These are phyloP conservation scores for Rhodamnia argentea DNA, from an alignment of 345 rosid species.

Conservation along the genomic window DNA sequence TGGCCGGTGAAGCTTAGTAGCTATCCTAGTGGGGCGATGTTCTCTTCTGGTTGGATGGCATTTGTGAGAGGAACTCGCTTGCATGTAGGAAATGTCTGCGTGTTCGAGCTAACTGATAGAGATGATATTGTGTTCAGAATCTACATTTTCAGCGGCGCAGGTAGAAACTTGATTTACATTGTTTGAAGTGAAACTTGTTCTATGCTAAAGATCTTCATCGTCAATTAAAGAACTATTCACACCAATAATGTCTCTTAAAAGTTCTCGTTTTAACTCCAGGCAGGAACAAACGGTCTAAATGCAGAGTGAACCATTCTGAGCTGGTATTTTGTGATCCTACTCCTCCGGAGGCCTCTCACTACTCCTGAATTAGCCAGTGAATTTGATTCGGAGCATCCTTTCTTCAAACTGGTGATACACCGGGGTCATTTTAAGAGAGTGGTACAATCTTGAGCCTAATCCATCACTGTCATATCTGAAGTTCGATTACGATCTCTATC, in stretches of 20 bases:
- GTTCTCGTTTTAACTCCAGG: not conserved
- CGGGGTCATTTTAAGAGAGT: not conserved
- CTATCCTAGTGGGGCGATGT: not conserved
- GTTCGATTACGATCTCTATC: not conserved
- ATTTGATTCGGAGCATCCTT: not conserved
- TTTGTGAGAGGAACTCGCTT: not conserved
- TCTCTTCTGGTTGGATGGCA: not conserved
- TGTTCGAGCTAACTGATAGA: not conserved
- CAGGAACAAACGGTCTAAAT: not conserved
- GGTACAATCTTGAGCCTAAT: not conserved
- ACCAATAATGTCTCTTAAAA: not conserved
- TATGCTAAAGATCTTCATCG: not conserved
- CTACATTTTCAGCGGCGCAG: not conserved
- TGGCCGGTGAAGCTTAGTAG: not conserved
- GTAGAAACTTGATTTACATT: not conserved
- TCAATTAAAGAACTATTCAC: not conserved
- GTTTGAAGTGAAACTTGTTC: not conserved
- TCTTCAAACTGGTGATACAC: not conserved
- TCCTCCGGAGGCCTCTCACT: not conserved
- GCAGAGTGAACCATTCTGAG: not conserved
- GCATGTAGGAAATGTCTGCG: not conserved
- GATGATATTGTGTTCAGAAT: not conserved
- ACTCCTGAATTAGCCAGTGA: not conserved
- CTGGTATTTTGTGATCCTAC: not conserved
- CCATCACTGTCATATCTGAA: not conserved